Conservation (phyloP, 129 eudicot genomes). For the Gnaphalium uliginosum region DNA sequence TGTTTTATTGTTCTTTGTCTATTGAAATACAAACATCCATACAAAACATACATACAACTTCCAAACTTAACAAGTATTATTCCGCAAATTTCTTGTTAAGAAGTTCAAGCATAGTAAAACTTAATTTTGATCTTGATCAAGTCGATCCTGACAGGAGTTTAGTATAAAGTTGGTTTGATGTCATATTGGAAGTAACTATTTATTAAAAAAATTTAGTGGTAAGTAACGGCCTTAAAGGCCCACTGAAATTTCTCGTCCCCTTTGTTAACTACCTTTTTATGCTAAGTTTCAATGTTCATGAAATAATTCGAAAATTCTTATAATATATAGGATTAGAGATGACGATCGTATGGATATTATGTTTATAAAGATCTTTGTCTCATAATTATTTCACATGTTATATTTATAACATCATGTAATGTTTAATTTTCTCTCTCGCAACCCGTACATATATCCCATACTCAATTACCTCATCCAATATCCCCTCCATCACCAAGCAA, state of each 20-base stretch:
- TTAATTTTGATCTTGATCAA: no score
- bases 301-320: background rate
- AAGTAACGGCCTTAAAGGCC: background rate
- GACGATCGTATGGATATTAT: background rate
- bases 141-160: no score
- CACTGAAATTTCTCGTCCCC: background rate
- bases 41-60: no score
- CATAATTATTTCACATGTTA: background rate
- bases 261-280: background rate
- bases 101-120: no score
- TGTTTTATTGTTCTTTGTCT: no score
- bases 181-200: background rate
- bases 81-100: no score
- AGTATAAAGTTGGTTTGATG: background rate
- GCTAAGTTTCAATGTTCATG: background rate
- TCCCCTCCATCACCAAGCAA: no score
- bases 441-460: slow-evolving; percentile 6
- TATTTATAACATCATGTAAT: background rate
- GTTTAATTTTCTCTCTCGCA: background rate
- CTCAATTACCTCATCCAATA: background rate
- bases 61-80: no score
- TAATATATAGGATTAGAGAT: background rate
- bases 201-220: background rate
- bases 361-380: background rate
- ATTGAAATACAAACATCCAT: no score